These are phyloP conservation scores for Kodamaea fungicola DNA, from an alignment of 1,139 yeast species.

Conservation along the genomic window DNA sequence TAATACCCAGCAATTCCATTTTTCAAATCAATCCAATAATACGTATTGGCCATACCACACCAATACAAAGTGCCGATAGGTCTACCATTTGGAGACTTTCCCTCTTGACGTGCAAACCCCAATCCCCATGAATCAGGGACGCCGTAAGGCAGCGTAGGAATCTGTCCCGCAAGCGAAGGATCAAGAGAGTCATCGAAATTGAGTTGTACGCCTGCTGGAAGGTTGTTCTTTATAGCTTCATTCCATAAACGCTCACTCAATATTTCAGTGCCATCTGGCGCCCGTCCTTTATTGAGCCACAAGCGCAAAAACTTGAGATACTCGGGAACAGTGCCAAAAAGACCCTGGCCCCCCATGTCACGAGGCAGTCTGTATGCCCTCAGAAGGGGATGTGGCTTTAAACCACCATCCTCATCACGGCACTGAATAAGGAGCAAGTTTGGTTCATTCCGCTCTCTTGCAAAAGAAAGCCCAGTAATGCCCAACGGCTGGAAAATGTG, in stretches of 20 bases:
- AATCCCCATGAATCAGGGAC: conserved; percentile 5
- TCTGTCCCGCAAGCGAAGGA: conserved; percentile 4
- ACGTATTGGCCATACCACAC: conserved; percentile 46
- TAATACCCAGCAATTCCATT: conserved; percentile 43
- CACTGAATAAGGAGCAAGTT: conserved; percentile 26
- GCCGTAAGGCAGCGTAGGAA: conserved; percentile 5
- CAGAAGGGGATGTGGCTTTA: background rate
- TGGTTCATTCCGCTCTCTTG: conserved; percentile 16
- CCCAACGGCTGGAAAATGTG: conserved; percentile 45
- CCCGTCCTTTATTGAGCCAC: conserved; percentile 44
- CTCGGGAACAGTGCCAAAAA: conserved; percentile 41
- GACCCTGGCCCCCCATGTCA: conserved; percentile 53
- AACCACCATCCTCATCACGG: conserved; percentile 8
- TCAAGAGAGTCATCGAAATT: conserved; percentile 8
- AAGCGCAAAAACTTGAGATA: conserved; percentile 41
- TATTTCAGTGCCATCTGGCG: conserved; percentile 35
- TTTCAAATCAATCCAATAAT: conserved; percentile 44
- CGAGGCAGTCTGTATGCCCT: conserved; percentile 9
- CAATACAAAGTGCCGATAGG: conserved; percentile 39
- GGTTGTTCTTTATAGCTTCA: conserved; percentile 32
- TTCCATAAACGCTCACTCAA: conserved; percentile 29
- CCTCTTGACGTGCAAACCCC: conserved; percentile 10
- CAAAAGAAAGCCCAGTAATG: conserved; percentile 36
- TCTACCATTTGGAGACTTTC: conserved; percentile 35
- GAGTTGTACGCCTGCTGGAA: conserved; percentile 23